Percentiles rank a stretch among this genome's conserved stretches.
Evolutionary conservation across 1,284 basidiomycete genomes (phyloP).

Genomic region (Ceratobasidium sp.): DNA sequence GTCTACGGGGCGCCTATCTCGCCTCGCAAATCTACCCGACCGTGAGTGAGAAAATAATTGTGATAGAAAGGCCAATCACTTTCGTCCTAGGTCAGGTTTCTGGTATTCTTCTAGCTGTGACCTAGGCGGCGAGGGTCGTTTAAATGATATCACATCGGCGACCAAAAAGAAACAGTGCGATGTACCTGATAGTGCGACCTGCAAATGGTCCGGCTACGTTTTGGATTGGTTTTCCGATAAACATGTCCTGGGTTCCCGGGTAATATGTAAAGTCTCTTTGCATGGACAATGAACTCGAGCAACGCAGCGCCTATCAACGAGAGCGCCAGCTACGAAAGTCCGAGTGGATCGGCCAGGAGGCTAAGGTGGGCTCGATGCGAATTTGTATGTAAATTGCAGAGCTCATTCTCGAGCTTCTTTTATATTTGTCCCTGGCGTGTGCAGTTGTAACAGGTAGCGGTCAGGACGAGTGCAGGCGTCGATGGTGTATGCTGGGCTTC

Average conservation of each 20-base stretch:
- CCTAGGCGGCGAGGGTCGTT: not conserved
- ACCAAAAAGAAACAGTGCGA: not conserved
- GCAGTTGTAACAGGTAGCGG: conserved; percentile 8
- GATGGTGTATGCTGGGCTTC: not conserved
- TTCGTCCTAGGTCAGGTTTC: conserved; percentile 42
- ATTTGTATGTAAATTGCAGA: not conserved
- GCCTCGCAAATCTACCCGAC: conserved; percentile 50
- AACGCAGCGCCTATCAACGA: not conserved
- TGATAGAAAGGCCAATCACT: conserved; percentile 29
- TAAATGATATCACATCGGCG: not conserved
- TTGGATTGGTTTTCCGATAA: conserved; percentile 39
- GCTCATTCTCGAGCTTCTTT: conserved; percentile 12
- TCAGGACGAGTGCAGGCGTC: conserved; percentile 4
- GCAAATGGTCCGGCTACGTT: conserved; percentile 41
- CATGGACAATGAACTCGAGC: not conserved
- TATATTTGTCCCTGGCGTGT: conserved; percentile 3
- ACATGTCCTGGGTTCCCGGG: conserved; percentile 16
- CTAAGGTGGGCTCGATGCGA: not conserved
- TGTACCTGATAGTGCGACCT: conserved; percentile 37
- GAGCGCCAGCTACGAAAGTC: not conserved
- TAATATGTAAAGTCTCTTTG: not conserved
- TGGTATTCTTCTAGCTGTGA: conserved; percentile 41
- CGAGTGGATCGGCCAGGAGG: not conserved
- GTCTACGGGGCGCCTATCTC: conserved; percentile 66
- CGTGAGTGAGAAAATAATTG: not conserved